Conservation (phyloP, 2,329 filamentous ascomycete genomes). For the Sporothrix brunneoviolacea region DNA sequence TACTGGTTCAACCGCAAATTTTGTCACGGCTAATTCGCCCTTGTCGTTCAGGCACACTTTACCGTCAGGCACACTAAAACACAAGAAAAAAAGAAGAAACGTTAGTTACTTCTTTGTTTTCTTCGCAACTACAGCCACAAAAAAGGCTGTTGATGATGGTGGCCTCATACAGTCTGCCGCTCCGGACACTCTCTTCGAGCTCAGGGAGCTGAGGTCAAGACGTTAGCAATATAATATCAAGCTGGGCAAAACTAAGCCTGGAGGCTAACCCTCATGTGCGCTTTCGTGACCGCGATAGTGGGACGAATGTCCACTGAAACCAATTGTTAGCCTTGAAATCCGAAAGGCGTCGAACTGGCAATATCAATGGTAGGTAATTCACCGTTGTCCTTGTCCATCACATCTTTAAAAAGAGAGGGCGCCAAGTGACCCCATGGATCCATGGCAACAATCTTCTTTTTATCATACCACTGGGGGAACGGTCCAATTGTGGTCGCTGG, state of each 20-base stretch:
- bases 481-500: constrained; percentile 85
- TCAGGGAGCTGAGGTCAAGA: constrained; percentile 60
- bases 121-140: no score
- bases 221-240: neutral
- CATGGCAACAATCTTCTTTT: constrained; percentile 95
- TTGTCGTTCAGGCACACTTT: constrained; percentile 81
- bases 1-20: constrained; percentile 92
- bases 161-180: constrained; percentile 67
- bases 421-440: constrained; percentile 87
- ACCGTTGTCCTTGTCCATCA: constrained; percentile 68
- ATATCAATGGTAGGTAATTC: no score
- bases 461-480: constrained; percentile 82
- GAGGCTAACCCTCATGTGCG: constrained; percentile 69
- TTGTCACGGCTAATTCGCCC: constrained; percentile 89
- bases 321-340: neutral
- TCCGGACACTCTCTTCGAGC: constrained; percentile 77
- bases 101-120: neutral
- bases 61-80: constrained; percentile 59
- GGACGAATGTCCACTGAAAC: constrained; percentile 69
- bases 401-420: constrained; percentile 75
- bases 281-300: constrained; percentile 85
- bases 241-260: neutral
- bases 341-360: no score
- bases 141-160: no score
- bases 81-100: neutral